Conservation (phyloP, 2,329 filamentous ascomycete species). For the Phialophora verrucosa region DNA sequence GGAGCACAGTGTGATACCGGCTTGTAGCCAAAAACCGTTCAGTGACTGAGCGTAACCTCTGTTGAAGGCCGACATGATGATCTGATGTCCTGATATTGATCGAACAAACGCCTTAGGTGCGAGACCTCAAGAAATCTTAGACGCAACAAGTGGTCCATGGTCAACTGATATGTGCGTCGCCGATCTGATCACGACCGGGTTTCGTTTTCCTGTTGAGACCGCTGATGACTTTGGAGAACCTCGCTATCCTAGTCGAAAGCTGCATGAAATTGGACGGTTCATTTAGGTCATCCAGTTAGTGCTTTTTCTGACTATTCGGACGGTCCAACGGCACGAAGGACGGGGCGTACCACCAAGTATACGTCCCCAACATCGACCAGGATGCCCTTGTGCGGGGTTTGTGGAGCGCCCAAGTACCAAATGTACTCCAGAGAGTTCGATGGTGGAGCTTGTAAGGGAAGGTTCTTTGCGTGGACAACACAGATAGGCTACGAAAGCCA, state of each 20-base stretch:
- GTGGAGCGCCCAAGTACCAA: neutral
- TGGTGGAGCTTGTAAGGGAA: neutral
- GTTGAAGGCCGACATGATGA: slow-evolving; percentile 30
- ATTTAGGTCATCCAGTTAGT: neutral
- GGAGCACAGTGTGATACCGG: slow-evolving; percentile 29
- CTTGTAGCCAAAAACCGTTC: slow-evolving; percentile 29
- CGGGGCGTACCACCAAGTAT: neutral
- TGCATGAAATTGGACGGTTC: neutral
- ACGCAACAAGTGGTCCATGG: neutral
- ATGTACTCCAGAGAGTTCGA: neutral
- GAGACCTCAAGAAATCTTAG: neutral
- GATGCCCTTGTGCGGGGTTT: neutral
- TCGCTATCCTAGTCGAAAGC: neutral
- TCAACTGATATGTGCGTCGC: slow-evolving; percentile 11
- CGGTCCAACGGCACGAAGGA: neutral
- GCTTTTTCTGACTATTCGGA: neutral
- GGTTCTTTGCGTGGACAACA: neutral
- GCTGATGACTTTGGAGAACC: neutral
- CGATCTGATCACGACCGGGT: slow-evolving; percentile 2
- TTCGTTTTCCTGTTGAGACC: slow-evolving; percentile 7
- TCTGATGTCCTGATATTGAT: neutral
- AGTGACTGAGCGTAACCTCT: slow-evolving; percentile 28
- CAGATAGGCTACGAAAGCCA: neutral
- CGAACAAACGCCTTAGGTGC: neutral
- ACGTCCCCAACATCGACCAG: neutral